Base-by-base conservation (phyloP, 345 rosid genomes). In the Populus simonii region DNA sequence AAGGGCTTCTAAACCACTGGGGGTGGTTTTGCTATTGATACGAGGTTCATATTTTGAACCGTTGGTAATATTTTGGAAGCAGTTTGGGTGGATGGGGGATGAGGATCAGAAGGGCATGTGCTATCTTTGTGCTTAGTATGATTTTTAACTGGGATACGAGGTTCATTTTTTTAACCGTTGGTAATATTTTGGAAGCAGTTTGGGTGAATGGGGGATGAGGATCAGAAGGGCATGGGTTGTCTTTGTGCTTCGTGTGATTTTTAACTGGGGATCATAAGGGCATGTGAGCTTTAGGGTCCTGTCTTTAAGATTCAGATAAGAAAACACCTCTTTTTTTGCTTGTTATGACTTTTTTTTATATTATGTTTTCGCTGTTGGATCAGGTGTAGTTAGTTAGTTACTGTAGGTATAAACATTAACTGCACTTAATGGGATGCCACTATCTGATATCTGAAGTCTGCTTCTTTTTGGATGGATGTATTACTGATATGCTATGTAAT, bases 401-500 rank as follows among this genome's bases (percentile, higher is more conserved):
- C 33, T 39, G 57, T 27, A 22, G 36, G 57, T 66, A 43, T 49
- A 49, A 15, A 20, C 25, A 12, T 43, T 51, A 51, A 31, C 9
- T 6, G 1, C 5, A 3, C 47, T 10, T 23, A 18, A 29, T 8
- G 10, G 10, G 62, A 15, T 35, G 51, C 41, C 4, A 12, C 68
- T 11, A 6, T 79, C 45, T 43, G 16, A 55, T 11, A 6, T 79
- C 45, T 43, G 16, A 55, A 5, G 62, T 35, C 43, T 68, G 38
- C 6, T 51, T 65, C 70, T 39, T 25, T 53, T 49, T 70, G 53
- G 74, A 71, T 39, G 33, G 17, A 45, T 22, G 29, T 63, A 12
- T 41, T 53, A 22, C 63, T 83, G n/a, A 72, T 61, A 67, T 68
- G 38, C 78, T 55, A 57, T 79, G 18, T 20, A 17, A 31, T 74